A percentile compares a stretch with the other conserved stretches of the same genome.
These are phyloP conservation scores for Trifolium subterraneum DNA, from an alignment of 306 rosid genomes.

Conservation along the genomic window DNA sequence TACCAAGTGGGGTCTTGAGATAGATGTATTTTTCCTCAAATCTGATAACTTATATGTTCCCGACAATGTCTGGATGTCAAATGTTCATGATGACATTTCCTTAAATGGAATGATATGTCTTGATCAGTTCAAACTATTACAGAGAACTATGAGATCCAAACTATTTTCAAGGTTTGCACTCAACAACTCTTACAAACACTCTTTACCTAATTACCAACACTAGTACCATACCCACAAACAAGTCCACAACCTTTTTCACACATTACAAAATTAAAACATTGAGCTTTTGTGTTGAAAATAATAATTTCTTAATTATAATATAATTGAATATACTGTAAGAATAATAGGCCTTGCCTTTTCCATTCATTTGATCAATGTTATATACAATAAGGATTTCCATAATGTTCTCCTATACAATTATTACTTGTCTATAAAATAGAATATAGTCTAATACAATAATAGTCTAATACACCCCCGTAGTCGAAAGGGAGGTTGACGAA, in stretches of 20 bases:
- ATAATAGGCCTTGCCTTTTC: too few species aligned
- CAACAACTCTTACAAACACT: slow-evolving; percentile 40
- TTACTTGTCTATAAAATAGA: too few species aligned
- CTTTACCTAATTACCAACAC: slow-evolving; percentile 18
- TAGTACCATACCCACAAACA: slow-evolving; percentile 27
- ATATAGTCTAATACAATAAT: too few species aligned
- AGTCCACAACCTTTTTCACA: slow-evolving; percentile 8
- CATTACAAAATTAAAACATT: too few species aligned
- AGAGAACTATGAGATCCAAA: slow-evolving; percentile 52
- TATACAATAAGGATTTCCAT: too few species aligned
- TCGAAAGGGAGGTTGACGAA: too few species aligned
- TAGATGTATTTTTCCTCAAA: slow-evolving; percentile 54
- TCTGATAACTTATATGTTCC: slow-evolving; percentile 83
- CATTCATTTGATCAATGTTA: too few species aligned
- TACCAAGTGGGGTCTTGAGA: slow-evolving; percentile 40
- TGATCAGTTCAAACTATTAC: slow-evolving; percentile 48
- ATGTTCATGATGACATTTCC: slow-evolving; percentile 74
- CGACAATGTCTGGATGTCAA: slow-evolving; percentile 76
- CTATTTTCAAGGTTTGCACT: slow-evolving; percentile 50
- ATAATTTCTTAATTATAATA: too few species aligned
- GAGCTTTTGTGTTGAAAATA: too few species aligned
- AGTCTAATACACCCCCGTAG: too few species aligned
- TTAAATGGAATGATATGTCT: slow-evolving; percentile 57
- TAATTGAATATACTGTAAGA: too few species aligned
- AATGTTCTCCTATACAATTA: too few species aligned